Evolutionary conservation across 2,329 filamentous ascomycete species (phyloP), one percentile per base, ranked within the genome.

Genomic region (Cordyceps fumosorosea): DNA sequence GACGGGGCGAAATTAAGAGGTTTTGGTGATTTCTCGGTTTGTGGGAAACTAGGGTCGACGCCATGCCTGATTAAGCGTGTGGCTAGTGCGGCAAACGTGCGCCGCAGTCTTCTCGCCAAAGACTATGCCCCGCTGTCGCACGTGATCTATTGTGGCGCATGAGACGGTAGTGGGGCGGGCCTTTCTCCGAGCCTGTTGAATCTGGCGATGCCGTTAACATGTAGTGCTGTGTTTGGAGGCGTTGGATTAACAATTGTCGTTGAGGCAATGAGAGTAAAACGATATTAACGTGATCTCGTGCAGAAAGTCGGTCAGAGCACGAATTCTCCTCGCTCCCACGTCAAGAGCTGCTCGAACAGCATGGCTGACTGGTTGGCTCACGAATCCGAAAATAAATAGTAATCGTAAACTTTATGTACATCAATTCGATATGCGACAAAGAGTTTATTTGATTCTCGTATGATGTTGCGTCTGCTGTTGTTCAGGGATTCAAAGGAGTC

Each of bases 21-120:
- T 73, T 76, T 76, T 76, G 73, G 71, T 73, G 72, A 74, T 75
- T 76, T 77, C 74, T 75, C 70, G 72, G 70, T 76, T 77, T 78
- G 76, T 78, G 76, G 75, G 76, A 70, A 71, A 68, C 69, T 75
- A 75, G 74, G 74, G 75, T 75, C 71, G 68, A 69, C 69, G 67
- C 69, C 67, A 70, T 66, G 65, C 70, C 71, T 69, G 67, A 73
- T 75, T 69, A 64, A 69, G 62, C 64, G 50, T 68, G 67, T 69
- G 71, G 69, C 68, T 67, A 61, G 64, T 64, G 65, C 62, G 8
- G 24, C 24, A 8, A 7, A 4, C 16, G 20, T 47, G 56, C 51
- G 50, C 48, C 56, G 45, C 45, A 22, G 26, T 24, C 45, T 45
- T 26, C 56, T 63, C 45, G 44, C 51, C 51, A 56, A 60, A 50